Evolutionary conservation across 331 rosid genomes (phyloP).

Genomic region (Prunus yedoensis): DNA sequence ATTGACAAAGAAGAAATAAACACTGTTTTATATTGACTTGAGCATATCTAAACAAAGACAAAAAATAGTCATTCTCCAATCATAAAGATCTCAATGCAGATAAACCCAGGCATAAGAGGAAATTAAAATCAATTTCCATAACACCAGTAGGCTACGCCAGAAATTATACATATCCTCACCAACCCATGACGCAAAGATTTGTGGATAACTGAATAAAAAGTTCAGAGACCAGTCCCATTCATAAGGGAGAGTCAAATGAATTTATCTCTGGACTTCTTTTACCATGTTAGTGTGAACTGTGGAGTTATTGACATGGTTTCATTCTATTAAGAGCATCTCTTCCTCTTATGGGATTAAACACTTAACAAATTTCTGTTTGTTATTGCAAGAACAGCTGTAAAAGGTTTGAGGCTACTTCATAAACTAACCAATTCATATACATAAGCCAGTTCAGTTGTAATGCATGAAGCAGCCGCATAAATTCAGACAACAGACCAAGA

Average conservation of each 20-base stretch:
- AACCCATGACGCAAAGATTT: not conserved
- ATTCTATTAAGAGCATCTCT: too few species aligned
- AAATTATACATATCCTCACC: slow-evolving; percentile 3
- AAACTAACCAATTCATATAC: too few species aligned
- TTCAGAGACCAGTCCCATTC: not conserved
- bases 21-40: not conserved
- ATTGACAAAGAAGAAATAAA: not conserved
- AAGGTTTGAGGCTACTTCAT: too few species aligned
- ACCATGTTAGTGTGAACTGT: too few species aligned
- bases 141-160: not conserved
- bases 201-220: not conserved
- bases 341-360: too few species aligned
- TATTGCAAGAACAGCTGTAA: too few species aligned
- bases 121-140: not conserved
- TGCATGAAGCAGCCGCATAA: too few species aligned
- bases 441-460: too few species aligned
- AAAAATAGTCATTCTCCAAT: not conserved
- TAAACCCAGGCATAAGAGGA: not conserved
- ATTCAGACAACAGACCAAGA: too few species aligned
- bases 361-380: too few species aligned
- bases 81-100: not conserved
- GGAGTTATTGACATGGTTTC: too few species aligned
- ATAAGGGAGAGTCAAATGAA: not conserved
- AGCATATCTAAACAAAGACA: not conserved
- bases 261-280: too few species aligned